Conservation (phyloP, 2,329 filamentous ascomycete genomes). For the Colletotrichum spaethianum region DNA sequence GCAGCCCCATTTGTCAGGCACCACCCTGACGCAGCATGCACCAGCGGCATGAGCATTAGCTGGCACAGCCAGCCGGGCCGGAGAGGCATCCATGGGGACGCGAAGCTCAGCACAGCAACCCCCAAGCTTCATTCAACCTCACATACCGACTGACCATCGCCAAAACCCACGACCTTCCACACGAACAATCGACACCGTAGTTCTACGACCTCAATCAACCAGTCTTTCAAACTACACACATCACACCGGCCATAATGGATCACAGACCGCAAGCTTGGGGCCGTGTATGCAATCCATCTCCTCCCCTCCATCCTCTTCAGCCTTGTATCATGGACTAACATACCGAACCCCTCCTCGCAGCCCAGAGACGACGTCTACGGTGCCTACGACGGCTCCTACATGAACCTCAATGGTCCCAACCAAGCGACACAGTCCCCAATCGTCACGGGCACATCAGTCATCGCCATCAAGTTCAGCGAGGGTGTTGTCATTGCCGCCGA, state of each 20-base stretch:
- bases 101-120: slow-evolving; percentile 44
- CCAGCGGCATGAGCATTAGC: slow-evolving; percentile 18
- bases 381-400: slow-evolving; percentile 89
- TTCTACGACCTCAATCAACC: slow-evolving; percentile 5
- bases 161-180: slow-evolving; percentile 27
- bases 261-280: slow-evolving; percentile 82
- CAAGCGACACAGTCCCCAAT: slow-evolving; percentile 93
- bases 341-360: slow-evolving; percentile 61
- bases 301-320: slow-evolving; percentile 41
- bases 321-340: slow-evolving; percentile 41
- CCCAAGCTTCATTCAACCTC: slow-evolving; percentile 28
- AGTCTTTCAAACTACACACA: background rate
- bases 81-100: slow-evolving; percentile 48
- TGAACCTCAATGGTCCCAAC: slow-evolving; percentile 79
- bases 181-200: slow-evolving; percentile 25
- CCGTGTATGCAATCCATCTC: slow-evolving; percentile 67
- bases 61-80: slow-evolving; percentile 10
- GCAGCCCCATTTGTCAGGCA: slow-evolving; percentile 39
- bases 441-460: slow-evolving; percentile 95
- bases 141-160: slow-evolving; percentile 25
- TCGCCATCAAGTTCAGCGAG: slow-evolving; percentile 95
- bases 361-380: slow-evolving; percentile 98
- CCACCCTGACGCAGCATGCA: slow-evolving; percentile 28
- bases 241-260: slow-evolving; percentile 68
- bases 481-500: slow-evolving; percentile 97